Evolutionary conservation across 1,284 basidiomycete genomes (phyloP).

Genomic region (Heterobasidion occidentale): DNA sequence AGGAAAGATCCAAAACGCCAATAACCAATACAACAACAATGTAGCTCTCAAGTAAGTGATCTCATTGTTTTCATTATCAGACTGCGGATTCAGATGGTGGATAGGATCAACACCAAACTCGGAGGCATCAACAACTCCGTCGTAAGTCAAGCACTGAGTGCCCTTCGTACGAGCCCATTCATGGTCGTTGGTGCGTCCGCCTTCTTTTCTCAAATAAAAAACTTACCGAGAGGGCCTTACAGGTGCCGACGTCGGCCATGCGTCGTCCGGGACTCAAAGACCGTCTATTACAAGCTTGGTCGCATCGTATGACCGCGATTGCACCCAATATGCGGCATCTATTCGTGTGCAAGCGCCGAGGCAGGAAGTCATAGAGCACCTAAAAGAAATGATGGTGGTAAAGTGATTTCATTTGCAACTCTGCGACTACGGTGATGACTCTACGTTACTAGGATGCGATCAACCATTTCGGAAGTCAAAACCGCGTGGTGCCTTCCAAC

Average conservation of each 20-base stretch:
- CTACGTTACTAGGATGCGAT: neutral
- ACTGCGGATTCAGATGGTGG: neutral
- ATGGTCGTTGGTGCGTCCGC: neutral
- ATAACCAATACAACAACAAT: constrained; percentile 42
- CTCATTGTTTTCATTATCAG: neutral
- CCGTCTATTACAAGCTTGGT: constrained; percentile 52
- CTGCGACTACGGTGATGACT: neutral
- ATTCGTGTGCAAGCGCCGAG: constrained; percentile 40
- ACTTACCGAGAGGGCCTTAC: neutral
- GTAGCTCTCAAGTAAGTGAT: constrained; percentile 36
- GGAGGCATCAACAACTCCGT: constrained; percentile 31
- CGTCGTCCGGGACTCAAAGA: constrained; percentile 31
- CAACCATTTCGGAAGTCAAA: neutral
- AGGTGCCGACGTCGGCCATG: constrained; percentile 48
- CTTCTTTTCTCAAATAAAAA: neutral
- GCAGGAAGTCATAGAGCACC: constrained; percentile 38
- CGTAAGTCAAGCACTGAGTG: neutral
- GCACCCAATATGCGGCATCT: constrained; percentile 29
- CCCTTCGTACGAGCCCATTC: neutral
- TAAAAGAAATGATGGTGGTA: constrained; percentile 31
- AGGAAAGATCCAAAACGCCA: constrained; percentile 22
- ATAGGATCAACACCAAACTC: constrained; percentile 39
- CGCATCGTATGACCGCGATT: constrained; percentile 34
- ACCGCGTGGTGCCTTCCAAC: constrained; percentile 13
- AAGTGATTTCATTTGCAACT: constrained; percentile 7